Conservation (phyloP, 805 yeast genomes). For the Saccharomyces kudriavzevii region DNA sequence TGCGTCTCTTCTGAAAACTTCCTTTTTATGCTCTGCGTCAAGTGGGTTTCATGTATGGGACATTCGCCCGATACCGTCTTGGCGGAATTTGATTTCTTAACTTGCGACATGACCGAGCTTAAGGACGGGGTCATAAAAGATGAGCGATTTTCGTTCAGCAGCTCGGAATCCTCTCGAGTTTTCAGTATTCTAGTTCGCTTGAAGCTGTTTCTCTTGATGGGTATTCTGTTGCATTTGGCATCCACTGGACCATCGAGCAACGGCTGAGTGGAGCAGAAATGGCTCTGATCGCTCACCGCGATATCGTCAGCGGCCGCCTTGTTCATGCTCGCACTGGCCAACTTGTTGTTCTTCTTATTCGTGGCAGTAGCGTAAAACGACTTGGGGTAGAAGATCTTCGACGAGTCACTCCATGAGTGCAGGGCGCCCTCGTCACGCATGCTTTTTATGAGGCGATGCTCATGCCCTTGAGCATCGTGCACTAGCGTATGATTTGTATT, state of each 20-base stretch:
- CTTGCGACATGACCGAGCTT: slow-evolving; percentile 22
- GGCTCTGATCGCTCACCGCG: background rate
- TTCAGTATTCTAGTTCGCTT: background rate
- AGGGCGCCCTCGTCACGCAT: background rate
- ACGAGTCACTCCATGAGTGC: background rate
- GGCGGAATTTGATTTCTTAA: slow-evolving; percentile 4
- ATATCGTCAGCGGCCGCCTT: background rate
- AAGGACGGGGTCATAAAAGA: slow-evolving; percentile 18
- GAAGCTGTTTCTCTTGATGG: background rate
- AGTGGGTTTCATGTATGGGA: slow-evolving; percentile 1
- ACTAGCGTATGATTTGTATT: background rate
- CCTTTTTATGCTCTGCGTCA: slow-evolving; percentile 5
- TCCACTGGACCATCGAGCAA: background rate
- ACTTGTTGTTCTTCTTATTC: background rate
- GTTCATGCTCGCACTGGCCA: background rate
- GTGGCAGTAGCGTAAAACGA: background rate
- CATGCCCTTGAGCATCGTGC: background rate
- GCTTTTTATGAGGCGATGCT: background rate
- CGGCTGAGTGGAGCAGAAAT: background rate
- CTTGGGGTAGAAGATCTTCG: background rate
- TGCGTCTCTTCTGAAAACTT: slow-evolving; percentile 6
- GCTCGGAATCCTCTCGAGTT: background rate
- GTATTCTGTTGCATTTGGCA: background rate
- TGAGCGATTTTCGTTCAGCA: background rate
- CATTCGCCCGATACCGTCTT: background rate